Evolutionary conservation across 768 basidiomycete genomes (phyloP).

Genomic region (Naganishia antarctica): DNA sequence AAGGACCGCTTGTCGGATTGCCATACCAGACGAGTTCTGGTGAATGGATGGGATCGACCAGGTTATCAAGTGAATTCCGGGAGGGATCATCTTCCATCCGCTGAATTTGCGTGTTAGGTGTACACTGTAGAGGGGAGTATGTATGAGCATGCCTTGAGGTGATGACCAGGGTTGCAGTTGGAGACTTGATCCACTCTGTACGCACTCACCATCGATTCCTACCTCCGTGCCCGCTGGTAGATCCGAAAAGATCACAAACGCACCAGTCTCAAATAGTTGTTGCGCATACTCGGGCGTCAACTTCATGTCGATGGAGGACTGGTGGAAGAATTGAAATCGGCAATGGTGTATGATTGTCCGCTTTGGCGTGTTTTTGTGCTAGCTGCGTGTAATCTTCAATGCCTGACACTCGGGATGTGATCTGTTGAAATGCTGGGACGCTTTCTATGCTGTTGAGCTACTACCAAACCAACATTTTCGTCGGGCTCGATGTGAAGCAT

Average conservation of each 20-base stretch:
- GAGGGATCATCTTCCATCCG: constrained; percentile 51
- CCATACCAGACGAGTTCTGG: constrained; percentile 28
- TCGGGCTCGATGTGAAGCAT: no score
- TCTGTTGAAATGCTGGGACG: no score
- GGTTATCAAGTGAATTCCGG: constrained; percentile 50
- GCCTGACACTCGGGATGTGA: no score
- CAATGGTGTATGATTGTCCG: no score
- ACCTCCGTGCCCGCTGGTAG: constrained; percentile 48
- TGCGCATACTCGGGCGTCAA: constrained; percentile 44
- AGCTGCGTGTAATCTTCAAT: no score
- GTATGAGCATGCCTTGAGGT: background rate
- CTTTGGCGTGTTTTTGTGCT: no score
- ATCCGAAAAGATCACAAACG: constrained; percentile 46
- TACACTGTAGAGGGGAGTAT: constrained; percentile 27
- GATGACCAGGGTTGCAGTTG: background rate
- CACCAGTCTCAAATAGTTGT: constrained; percentile 45
- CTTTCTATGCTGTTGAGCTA: no score
- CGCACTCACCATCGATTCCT: constrained; percentile 49
- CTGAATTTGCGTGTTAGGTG: constrained; percentile 39
- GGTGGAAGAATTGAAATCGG: no score
- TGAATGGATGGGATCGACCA: constrained; percentile 37
- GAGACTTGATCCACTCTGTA: background rate
- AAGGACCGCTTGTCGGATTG: constrained; percentile 45
- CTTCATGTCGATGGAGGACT: constrained; percentile 29
- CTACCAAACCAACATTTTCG: no score